phyloP scores from a whole-genome alignment of 192 early-diverging fungal species.

The Linnemannia schmuckeri region DNA sequence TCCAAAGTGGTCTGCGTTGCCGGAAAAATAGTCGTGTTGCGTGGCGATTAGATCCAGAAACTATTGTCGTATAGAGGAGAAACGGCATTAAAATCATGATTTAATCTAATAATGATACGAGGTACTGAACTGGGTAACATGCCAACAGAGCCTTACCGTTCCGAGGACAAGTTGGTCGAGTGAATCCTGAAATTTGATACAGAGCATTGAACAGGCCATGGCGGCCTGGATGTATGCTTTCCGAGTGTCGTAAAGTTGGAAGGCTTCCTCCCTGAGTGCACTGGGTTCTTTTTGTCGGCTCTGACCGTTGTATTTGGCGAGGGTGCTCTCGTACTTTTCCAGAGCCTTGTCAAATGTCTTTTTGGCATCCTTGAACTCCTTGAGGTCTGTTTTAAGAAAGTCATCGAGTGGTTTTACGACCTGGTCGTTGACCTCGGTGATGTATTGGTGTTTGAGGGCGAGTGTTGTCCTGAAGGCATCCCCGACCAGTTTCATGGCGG shows the following conservation, averaged over 20 bases:
- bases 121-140: background rate
- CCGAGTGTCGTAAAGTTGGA: slow-evolving; percentile 74
- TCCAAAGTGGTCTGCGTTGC: slow-evolving; percentile 49
- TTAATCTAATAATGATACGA: background rate
- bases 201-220: slow-evolving; percentile 67
- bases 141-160: slow-evolving; percentile 35
- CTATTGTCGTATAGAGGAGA: slow-evolving; percentile 20
- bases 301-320: slow-evolving; percentile 68
- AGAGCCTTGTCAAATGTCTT: slow-evolving; percentile 58
- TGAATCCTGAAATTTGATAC: slow-evolving; percentile 68
- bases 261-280: slow-evolving; percentile 77
- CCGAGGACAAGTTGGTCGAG: slow-evolving; percentile 66
- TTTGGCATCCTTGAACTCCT: slow-evolving; percentile 71
- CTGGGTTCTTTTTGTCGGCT: slow-evolving; percentile 76
- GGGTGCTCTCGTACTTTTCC: slow-evolving; percentile 73
- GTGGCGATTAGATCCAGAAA: slow-evolving; percentile 59
- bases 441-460: slow-evolving; percentile 64
- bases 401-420: slow-evolving; percentile 69
- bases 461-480: slow-evolving; percentile 61
- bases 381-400: slow-evolving; percentile 72
- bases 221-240: slow-evolving; percentile 71
- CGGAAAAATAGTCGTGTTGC: slow-evolving; percentile 54
- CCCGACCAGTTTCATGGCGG: slow-evolving; percentile 58
- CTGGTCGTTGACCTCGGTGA: slow-evolving; percentile 70
- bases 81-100: background rate